phyloP scores from a whole-genome alignment of 192 early-diverging fungal genomes.

The Radiomyces spectabilis region DNA sequence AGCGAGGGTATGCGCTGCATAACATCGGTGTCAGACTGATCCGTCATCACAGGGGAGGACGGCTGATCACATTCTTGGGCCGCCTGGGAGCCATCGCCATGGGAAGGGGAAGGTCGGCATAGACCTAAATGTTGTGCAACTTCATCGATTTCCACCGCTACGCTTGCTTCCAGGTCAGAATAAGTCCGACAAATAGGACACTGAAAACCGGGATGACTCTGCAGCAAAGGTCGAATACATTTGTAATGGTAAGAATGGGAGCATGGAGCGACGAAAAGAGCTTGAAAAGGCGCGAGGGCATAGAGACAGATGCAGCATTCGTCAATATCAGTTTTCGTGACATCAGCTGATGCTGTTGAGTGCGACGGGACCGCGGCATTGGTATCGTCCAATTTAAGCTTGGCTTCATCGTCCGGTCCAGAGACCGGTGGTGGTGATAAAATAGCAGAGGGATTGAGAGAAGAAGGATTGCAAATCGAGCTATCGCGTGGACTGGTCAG shows the following conservation, averaged over 20 bases:
- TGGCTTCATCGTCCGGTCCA: neutral
- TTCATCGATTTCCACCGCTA: constrained; percentile 36
- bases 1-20: no score
- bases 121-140: constrained; percentile 13
- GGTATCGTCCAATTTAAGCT: neutral
- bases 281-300: constrained; percentile 70
- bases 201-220: constrained; percentile 62
- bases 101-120: neutral
- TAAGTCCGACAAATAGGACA: constrained; percentile 83
- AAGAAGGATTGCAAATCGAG: constrained; percentile 1
- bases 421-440: neutral
- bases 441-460: neutral
- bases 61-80: neutral
- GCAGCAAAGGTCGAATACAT: constrained; percentile 64
- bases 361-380: no score
- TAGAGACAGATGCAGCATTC: constrained; percentile 85
- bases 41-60: neutral
- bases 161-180: constrained; percentile 73
- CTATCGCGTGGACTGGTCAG: constrained; percentile 5
- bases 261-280: constrained; percentile 80
- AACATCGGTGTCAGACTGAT: no score
- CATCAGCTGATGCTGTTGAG: neutral
- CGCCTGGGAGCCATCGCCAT: neutral
- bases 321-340: constrained; percentile 5
- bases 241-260: constrained; percentile 85